Evolutionary conservation across 495 filamentous ascomycete genomes (phyloP).

Genomic region (Xanthoparmelia taractica): DNA sequence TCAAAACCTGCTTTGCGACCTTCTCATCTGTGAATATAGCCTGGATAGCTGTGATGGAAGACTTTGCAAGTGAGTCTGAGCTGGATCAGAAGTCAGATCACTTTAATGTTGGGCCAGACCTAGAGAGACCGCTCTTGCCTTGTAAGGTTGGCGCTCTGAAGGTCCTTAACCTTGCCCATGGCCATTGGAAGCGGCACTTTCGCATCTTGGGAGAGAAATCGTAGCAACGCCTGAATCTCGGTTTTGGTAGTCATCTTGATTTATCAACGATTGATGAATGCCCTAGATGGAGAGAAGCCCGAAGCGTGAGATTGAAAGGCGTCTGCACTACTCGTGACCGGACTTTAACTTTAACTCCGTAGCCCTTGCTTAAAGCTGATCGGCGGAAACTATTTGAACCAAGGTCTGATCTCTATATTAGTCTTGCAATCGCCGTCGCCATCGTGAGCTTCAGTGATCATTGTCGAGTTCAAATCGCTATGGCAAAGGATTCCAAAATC

Average conservation of each 20-base stretch:
- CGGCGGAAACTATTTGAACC: not conserved
- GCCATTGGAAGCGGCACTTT: constrained; percentile 64
- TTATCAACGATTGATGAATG: not conserved
- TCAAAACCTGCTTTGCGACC: constrained; percentile 53
- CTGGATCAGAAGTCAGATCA: constrained; percentile 9
- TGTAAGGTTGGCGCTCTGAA: constrained; percentile 55
- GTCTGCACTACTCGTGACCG: not conserved
- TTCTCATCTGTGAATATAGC: constrained; percentile 62
- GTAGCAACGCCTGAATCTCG: constrained; percentile 63
- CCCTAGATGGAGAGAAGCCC: not conserved
- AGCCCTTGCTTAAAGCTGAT: not conserved
- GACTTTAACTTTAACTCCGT: not conserved
- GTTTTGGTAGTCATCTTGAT: constrained; percentile 31
- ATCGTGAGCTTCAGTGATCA: not conserved
- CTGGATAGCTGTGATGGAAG: constrained; percentile 46
- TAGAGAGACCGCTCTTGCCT: constrained; percentile 37
- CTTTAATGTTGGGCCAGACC: constrained; percentile 8
- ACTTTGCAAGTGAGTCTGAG: constrained; percentile 55
- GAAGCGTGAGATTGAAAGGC: not conserved
- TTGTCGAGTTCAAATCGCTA: constrained; percentile 7
- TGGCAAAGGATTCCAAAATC: constrained; percentile 40
- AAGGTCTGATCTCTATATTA: not conserved
- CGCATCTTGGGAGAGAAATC: constrained; percentile 65
- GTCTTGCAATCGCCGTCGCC: not conserved
- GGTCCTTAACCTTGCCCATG: constrained; percentile 58